These are phyloP conservation scores for Oryza meridionalis DNA, from an alignment of 176 grass and related monocot species.

Conservation along the genomic window DNA sequence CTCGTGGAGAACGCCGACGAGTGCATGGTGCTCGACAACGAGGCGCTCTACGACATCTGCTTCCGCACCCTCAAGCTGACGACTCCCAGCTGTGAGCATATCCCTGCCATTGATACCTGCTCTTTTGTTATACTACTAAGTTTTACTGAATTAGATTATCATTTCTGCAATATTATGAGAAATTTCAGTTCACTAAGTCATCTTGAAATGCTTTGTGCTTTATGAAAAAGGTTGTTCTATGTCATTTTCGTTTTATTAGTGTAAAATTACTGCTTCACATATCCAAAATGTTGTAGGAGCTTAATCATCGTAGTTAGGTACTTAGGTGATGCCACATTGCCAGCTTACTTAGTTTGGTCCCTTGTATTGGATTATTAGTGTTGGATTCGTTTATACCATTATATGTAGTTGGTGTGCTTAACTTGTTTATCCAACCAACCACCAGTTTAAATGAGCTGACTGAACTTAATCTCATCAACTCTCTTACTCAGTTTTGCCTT, in stretches of 20 bases:
- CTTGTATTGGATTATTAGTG: background rate
- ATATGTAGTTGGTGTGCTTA: background rate
- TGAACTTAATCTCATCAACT: too few species aligned
- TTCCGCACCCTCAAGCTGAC: slow-evolving; percentile 84
- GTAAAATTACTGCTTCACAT: background rate
- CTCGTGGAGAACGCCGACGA: slow-evolving; percentile 89
- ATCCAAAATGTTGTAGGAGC: background rate
- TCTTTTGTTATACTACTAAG: too few species aligned
- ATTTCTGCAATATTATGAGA: background rate
- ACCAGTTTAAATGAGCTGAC: background rate
- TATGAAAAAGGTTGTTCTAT: background rate
- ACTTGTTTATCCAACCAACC: background rate
- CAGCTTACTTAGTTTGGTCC: background rate
- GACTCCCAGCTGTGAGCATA: slow-evolving; percentile 78
- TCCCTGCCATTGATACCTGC: background rate
- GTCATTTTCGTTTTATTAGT: background rate
- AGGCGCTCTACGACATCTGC: slow-evolving; percentile 86
- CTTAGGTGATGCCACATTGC: background rate
- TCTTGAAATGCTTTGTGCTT: background rate
- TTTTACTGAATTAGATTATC: background rate
- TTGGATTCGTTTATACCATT: background rate
- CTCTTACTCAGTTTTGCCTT: too few species aligned
- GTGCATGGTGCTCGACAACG: slow-evolving; percentile 89
- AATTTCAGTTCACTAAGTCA: background rate
- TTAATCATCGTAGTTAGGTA: background rate